phyloP scores from a whole-genome alignment of 164 flowering plant species.

The Chimonanthus salicifolius region DNA sequence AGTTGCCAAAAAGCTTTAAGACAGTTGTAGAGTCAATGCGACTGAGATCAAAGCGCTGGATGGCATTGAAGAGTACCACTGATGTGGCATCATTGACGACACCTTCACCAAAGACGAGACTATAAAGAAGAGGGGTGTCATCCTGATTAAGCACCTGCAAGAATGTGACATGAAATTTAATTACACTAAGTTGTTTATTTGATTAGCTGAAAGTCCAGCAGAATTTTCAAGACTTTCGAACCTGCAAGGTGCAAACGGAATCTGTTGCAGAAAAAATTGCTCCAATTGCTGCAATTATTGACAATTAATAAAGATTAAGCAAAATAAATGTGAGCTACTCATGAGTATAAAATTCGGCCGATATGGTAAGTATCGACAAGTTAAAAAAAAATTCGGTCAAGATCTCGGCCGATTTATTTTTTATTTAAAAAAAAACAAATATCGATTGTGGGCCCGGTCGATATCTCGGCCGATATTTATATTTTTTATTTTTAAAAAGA shows the following conservation, averaged over 20 bases:
- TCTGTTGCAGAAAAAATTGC: slow-evolving; percentile 86
- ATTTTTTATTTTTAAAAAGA: too few species aligned
- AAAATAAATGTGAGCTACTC: neutral
- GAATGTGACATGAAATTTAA: neutral
- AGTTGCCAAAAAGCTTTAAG: slow-evolving; percentile 57
- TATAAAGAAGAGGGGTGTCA: slow-evolving; percentile 85
- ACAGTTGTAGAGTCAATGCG: slow-evolving; percentile 40
- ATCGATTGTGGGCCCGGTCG: too few species aligned
- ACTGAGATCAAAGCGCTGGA: slow-evolving; percentile 76
- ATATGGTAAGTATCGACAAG: too few species aligned
- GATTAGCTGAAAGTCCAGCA: neutral
- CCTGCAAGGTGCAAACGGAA: slow-evolving; percentile 91
- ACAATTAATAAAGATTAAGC: neutral
- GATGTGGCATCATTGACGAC: slow-evolving; percentile 99
- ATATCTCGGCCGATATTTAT: too few species aligned
- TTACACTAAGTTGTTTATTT: neutral
- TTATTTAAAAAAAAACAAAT: too few species aligned
- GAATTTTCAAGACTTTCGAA: slow-evolving; percentile 8
- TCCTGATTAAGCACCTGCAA: slow-evolving; percentile 89
- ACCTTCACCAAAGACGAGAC: slow-evolving; percentile 94
- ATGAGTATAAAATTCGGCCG: too few species aligned
- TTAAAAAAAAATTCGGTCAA: too few species aligned
- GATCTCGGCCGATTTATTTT: too few species aligned
- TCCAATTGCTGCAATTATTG: slow-evolving; percentile 51
- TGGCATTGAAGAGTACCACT: slow-evolving; percentile 92